Evolutionary conservation across 805 yeast genomes (phyloP).

Genomic region (Saccharomycopsis sp.): DNA sequence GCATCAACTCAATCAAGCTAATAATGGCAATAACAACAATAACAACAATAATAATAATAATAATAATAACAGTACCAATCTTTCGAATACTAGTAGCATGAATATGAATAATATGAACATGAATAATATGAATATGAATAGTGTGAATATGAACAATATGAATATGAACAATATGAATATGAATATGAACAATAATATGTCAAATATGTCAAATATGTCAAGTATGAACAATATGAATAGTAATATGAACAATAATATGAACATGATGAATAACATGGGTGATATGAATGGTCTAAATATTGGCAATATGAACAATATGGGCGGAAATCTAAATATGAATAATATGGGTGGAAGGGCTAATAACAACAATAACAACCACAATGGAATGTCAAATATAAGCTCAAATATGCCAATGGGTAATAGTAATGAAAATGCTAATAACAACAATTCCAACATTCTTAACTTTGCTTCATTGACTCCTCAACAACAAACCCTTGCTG

Average conservation of each 20-base stretch:
- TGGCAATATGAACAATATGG: constrained; percentile 5
- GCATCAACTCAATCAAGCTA: background rate
- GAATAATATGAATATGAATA: constrained; percentile 1
- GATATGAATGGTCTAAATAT: background rate
- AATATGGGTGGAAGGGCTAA: background rate
- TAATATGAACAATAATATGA: background rate
- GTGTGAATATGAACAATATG: background rate
- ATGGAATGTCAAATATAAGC: background rate
- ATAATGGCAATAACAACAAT: background rate
- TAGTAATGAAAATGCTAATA: background rate
- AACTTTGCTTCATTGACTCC: constrained; percentile 5
- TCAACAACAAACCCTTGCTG: constrained; percentile 10
- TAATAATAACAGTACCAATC: constrained; percentile 1
- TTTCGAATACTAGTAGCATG: constrained; percentile 2
- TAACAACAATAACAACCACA: background rate
- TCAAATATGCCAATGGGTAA: background rate
- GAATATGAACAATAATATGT: background rate
- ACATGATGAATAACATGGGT: constrained; percentile 1
- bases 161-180: background rate
- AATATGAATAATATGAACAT: constrained; percentile 1
- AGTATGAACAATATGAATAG: background rate
- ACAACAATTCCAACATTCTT: constrained; percentile 16
- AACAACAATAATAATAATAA: constrained; percentile 2
- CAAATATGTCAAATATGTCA: too few species aligned
- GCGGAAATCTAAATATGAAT: background rate